phyloP scores from a whole-genome alignment of 2,329 filamentous ascomycete genomes.

The Penicillium brasilianum region DNA sequence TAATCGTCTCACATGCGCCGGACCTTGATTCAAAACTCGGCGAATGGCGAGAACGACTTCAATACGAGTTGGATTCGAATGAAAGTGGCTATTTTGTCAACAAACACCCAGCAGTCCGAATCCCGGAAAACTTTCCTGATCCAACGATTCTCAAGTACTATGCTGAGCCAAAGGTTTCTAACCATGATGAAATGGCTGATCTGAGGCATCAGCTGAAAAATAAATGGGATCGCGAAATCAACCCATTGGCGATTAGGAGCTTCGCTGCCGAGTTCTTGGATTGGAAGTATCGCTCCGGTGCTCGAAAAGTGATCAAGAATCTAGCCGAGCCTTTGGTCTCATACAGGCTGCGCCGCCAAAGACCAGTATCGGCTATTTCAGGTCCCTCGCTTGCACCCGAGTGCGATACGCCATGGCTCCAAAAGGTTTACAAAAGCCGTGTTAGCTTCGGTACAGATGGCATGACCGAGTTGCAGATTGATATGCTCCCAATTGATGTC shows the following conservation, averaged over 20 bases:
- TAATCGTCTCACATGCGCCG: slow-evolving; percentile 60
- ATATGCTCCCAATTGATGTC: slow-evolving; percentile 75
- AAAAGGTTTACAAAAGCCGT: slow-evolving; percentile 69
- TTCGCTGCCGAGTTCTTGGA: slow-evolving; percentile 83
- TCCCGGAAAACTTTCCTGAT: slow-evolving; percentile 83
- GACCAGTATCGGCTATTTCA: slow-evolving; percentile 43
- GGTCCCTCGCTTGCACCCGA: slow-evolving; percentile 43
- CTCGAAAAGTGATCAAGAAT: slow-evolving; percentile 81
- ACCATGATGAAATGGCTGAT: slow-evolving; percentile 59
- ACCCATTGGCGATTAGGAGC: slow-evolving; percentile 69
- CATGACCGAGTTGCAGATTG: slow-evolving; percentile 76
- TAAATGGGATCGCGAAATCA: slow-evolving; percentile 66
- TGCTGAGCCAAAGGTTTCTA: slow-evolving; percentile 82
- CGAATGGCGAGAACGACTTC: slow-evolving; percentile 73
- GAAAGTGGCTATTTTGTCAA: slow-evolving; percentile 78
- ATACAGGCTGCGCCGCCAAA: slow-evolving; percentile 56
- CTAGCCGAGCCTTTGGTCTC: slow-evolving; percentile 78
- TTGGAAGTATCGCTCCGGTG: slow-evolving; percentile 79
- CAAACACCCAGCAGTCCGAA: slow-evolving; percentile 72
- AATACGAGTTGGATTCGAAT: slow-evolving; percentile 81
- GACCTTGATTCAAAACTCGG: slow-evolving; percentile 50
- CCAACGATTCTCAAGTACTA: slow-evolving; percentile 82
- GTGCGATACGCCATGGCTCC: slow-evolving; percentile 62
- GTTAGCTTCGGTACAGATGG: slow-evolving; percentile 75
- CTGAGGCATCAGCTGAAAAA: slow-evolving; percentile 57